Percentiles rank a stretch among this genome's conserved stretches.
These are phyloP conservation scores for Hyaloperonospora brassicae DNA, from an alignment of 352 stramenopile genomes.

Conservation along the genomic window DNA sequence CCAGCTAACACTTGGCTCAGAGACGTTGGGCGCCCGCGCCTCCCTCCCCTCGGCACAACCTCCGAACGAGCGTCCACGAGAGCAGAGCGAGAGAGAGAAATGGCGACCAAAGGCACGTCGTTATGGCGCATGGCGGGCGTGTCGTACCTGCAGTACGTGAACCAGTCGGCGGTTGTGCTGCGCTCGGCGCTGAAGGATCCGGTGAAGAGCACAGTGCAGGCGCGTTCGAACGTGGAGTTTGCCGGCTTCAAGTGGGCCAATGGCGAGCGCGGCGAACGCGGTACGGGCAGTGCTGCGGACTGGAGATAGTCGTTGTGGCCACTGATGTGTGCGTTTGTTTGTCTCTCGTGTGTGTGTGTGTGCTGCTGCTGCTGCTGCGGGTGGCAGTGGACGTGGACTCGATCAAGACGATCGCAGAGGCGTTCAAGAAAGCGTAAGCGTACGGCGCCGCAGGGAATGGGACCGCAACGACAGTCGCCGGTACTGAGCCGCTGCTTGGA, in stretches of 20 bases:
- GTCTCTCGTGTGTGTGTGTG: too few relatives aligned
- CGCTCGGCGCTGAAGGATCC: slow-evolving; percentile 77
- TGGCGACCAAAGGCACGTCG: slow-evolving; percentile 76
- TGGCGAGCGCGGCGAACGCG: slow-evolving; percentile 66
- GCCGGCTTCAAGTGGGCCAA: slow-evolving; percentile 82
- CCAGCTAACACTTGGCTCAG: too few relatives aligned
- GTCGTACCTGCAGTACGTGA: slow-evolving; percentile 86
- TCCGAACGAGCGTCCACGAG: too few relatives aligned
- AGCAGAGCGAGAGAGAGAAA: slow-evolving; percentile 6
- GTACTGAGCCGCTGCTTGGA: background rate
- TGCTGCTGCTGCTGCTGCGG: too few relatives aligned
- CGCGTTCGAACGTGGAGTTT: slow-evolving; percentile 73
- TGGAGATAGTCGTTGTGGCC: too few relatives aligned
- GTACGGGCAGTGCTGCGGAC: too few relatives aligned
- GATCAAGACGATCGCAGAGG: slow-evolving; percentile 75
- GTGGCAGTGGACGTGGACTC: slow-evolving; percentile 59
- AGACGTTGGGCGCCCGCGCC: too few relatives aligned
- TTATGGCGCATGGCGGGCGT: slow-evolving; percentile 80
- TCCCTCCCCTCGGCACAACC: too few relatives aligned
- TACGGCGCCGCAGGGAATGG: slow-evolving; percentile 5
- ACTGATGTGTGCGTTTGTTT: too few relatives aligned
- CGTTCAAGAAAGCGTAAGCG: slow-evolving; percentile 65
- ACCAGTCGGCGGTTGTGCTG: slow-evolving; percentile 71
- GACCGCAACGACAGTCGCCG: background rate
- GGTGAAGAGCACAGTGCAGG: slow-evolving; percentile 74